Base-by-base conservation (phyloP, 2,329 filamentous ascomycete species). In the Trichophaea hybrida region DNA sequence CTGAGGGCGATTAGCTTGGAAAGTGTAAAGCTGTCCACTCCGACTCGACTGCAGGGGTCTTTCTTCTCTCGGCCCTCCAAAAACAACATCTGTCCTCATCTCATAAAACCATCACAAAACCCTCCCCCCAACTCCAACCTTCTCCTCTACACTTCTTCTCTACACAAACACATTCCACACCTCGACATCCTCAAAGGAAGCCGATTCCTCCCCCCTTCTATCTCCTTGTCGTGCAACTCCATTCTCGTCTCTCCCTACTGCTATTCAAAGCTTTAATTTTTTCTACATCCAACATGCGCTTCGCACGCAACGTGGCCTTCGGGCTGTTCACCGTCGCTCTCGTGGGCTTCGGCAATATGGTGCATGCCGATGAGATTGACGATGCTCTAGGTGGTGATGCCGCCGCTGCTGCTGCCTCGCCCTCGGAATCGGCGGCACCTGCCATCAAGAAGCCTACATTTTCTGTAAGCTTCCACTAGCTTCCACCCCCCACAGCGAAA, bases 271-370 rank as follows among this genome's bases (percentile, higher is more conserved):
- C 50, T 53, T 33, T 35, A 32, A 12, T 17, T 17, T 6, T 24
- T 17, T n/a, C 50, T 33, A 35, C 12, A 24, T 43, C 8, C 78
- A 83, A 71, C 71, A 94, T 94, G 88, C 88, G 85, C 82, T 82
- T 94, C 75, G 85, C 86, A 76, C 78, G 85, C 73, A 81, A 85
- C 71, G 80, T 88, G 70, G 85, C 84, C 67, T 81, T 85, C 68
- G 80, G 79, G 67, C 73, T 82, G 69, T 77, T 85, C 71, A 84
- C 87, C 72, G 85, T 86, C 70, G 82, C 86, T 69, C 74, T 88
- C 67, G 74, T 77, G 69, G 75, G 76, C 68, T 72, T 86, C 71
- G 84, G 84, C 67, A 80, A 83, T 72, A 81, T 82, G 67, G 83
- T 84, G 70, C 79, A 82, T 67, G 81, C 83, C 65, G 84, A 86